Conservation (phyloP, 345 rosid species). For the Streptanthus diversifolius region DNA sequence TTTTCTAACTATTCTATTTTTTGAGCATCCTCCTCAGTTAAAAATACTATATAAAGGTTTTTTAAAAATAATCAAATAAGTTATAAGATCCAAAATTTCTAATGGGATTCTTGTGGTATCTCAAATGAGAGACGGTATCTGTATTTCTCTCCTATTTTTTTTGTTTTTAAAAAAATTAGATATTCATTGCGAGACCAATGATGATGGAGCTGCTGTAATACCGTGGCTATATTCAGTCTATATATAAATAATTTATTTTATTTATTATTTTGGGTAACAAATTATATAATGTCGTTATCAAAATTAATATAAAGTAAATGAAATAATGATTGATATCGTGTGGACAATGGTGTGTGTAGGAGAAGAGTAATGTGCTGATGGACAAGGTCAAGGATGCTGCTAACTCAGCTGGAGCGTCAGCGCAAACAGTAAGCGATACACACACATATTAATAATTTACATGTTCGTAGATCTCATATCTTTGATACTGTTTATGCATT, state of each 20-base stretch:
- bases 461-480: neutral
- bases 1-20: too few relatives aligned
- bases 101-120: too few relatives aligned
- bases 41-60: too few relatives aligned
- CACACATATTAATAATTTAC: neutral
- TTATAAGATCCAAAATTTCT: too few relatives aligned
- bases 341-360: conserved; percentile 37
- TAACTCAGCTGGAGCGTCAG: conserved; percentile 45
- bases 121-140: too few relatives aligned
- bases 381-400: conserved; percentile 51
- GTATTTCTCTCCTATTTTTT: too few relatives aligned
- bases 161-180: too few relatives aligned
- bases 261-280: neutral
- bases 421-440: conserved; percentile 39
- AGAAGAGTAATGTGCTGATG: conserved; percentile 48
- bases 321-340: neutral
- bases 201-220: too few relatives aligned
- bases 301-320: neutral
- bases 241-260: neutral
- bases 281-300: neutral
- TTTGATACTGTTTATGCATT: neutral
- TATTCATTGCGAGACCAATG: too few relatives aligned
- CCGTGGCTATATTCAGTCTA: neutral
- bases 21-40: too few relatives aligned
- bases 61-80: too few relatives aligned